Percentiles rank a stretch among this genome's conserved stretches.
phyloP scores from a whole-genome alignment of 1,139 yeast species.

The Eremothecium coryli region DNA sequence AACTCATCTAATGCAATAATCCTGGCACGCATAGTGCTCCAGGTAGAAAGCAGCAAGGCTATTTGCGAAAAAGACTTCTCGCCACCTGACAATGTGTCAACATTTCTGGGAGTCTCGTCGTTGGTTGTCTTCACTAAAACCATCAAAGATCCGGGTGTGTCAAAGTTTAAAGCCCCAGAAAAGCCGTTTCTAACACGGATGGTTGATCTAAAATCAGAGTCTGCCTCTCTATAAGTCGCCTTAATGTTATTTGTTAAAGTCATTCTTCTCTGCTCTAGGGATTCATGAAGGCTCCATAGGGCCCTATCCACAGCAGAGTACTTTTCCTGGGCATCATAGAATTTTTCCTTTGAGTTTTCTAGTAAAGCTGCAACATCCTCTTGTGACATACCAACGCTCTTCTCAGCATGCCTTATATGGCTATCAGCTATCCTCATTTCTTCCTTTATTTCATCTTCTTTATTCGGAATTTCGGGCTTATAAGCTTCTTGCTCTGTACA shows the following conservation, averaged over 20 bases:
- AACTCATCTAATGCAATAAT: slow-evolving; percentile 92
- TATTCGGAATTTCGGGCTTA: slow-evolving; percentile 24
- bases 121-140: slow-evolving; percentile 51
- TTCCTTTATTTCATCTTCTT: slow-evolving; percentile 31
- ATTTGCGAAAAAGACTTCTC: slow-evolving; percentile 93
- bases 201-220: slow-evolving; percentile 48
- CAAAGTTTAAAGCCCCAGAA: slow-evolving; percentile 61
- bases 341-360: slow-evolving; percentile 31
- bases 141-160: slow-evolving; percentile 41
- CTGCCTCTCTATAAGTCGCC: slow-evolving; percentile 38
- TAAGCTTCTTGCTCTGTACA: slow-evolving; percentile 31
- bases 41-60: slow-evolving; percentile 76
- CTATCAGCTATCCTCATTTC: slow-evolving; percentile 32
- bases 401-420: slow-evolving; percentile 33
- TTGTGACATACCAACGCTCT: slow-evolving; percentile 36
- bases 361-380: slow-evolving; percentile 35
- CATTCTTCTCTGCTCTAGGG: slow-evolving; percentile 42
- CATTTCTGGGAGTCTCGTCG: slow-evolving; percentile 53
- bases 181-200: slow-evolving; percentile 57
- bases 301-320: slow-evolving; percentile 29
- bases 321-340: slow-evolving; percentile 31
- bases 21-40: slow-evolving; percentile 86
- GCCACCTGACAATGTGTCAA: slow-evolving; percentile 89
- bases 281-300: slow-evolving; percentile 27
- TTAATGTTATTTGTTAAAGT: slow-evolving; percentile 42